Evolutionary conservation across 176 grass and related monocot genomes (phyloP).

Genomic region (Oryza coarctata): DNA sequence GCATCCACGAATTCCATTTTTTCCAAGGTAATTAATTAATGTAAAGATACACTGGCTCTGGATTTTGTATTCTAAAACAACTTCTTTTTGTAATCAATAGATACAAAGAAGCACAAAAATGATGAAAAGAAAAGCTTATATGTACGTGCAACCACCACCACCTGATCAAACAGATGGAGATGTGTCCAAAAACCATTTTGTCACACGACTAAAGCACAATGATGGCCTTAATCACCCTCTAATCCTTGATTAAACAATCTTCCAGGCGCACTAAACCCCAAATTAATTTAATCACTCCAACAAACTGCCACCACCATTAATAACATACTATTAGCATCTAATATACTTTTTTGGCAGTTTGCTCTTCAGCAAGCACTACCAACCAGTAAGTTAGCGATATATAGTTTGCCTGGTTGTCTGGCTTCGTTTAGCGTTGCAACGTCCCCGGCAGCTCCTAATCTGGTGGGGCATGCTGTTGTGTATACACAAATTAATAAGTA

Average conservation of each 20-base stretch:
- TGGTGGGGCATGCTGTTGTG: background rate
- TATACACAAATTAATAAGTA: background rate
- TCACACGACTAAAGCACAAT: background rate
- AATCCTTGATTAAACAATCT: background rate
- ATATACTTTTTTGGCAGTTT: conserved; percentile 9
- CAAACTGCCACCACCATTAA: background rate
- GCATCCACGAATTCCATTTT: background rate
- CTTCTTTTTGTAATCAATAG: background rate
- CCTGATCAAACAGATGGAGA: conserved; percentile 6
- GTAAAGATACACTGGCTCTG: background rate
- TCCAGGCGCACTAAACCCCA: background rate
- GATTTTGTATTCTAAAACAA: background rate
- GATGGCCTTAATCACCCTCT: background rate
- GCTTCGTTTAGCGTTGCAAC: conserved; percentile 14
- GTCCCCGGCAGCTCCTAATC: background rate
- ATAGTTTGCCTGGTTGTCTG: background rate
- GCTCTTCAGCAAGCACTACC: background rate
- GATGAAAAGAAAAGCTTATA: background rate
- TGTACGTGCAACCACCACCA: conserved; percentile 1
- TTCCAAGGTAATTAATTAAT: background rate
- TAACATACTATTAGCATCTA: background rate
- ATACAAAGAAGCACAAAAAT: background rate
- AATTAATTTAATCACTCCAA: background rate
- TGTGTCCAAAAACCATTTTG: background rate
- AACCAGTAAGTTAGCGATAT: background rate